Percentiles rank a stretch among this genome's conserved stretches.
Conservation (phyloP, 768 basidiomycete species). For the Cytidiella melzeri region DNA sequence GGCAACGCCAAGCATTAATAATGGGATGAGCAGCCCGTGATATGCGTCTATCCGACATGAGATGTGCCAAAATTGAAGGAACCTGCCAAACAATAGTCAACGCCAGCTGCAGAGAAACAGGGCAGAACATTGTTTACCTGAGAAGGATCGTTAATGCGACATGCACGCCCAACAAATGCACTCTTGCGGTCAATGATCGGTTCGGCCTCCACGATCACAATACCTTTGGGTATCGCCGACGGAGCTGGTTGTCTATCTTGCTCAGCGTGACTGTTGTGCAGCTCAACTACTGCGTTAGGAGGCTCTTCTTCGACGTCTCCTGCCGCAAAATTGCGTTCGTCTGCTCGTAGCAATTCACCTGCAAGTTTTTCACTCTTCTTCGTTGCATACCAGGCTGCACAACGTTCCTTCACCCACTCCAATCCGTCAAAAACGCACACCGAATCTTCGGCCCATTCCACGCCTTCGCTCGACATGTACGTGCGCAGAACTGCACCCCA, state of each 20-base stretch:
- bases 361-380: slow-evolving; percentile 49
- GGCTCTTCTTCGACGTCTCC: slow-evolving; percentile 12
- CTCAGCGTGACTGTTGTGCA: slow-evolving; percentile 8
- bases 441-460: slow-evolving; percentile 68
- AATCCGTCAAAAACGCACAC: slow-evolving; percentile 88
- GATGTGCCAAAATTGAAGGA: slow-evolving; percentile 53
- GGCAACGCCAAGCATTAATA: slow-evolving; percentile 81
- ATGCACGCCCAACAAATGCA: slow-evolving; percentile 80
- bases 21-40: slow-evolving; percentile 72
- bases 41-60: slow-evolving; percentile 69
- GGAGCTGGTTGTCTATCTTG: slow-evolving; percentile 12
- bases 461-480: slow-evolving; percentile 69
- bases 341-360: slow-evolving; percentile 51
- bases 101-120: slow-evolving; percentile 3
- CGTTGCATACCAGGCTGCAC: slow-evolving; percentile 67
- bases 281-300: slow-evolving; percentile 8
- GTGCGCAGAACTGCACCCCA: slow-evolving; percentile 78
- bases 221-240: slow-evolving; percentile 44
- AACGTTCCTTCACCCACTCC: slow-evolving; percentile 65
- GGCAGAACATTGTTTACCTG: slow-evolving; percentile 40
- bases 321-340: slow-evolving; percentile 23
- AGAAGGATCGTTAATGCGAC: slow-evolving; percentile 68
- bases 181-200: slow-evolving; percentile 85
- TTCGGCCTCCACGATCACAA: slow-evolving; percentile 67
- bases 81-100: slow-evolving; percentile 40